Evolutionary conservation across 345 rosid genomes (phyloP), one percentile per base, ranked within the genome.

Genomic region (Nephelium lappaceum): DNA sequence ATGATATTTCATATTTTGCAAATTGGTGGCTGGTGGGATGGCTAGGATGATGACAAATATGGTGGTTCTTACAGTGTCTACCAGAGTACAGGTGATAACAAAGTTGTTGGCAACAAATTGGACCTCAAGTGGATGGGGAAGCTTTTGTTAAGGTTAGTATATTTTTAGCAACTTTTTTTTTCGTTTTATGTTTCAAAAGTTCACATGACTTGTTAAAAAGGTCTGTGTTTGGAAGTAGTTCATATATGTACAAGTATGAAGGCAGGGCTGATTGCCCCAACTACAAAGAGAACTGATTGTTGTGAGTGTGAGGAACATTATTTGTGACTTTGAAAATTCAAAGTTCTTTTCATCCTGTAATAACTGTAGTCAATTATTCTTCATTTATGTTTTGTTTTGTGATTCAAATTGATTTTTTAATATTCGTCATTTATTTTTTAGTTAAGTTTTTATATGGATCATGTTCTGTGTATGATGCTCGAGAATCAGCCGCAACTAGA

Each of bases 201-300:
- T 78, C 38, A 77, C 81, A 70, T 72, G 75, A 71, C 38, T 72
- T 45, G 51, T 42, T 51, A 23, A 18, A 57, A 79, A 61, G 75
- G 64, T 76, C 51, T 70, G 41, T 81, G 81, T 42, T 65, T 83
- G 67, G 63, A 72, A 79, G 39, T 78, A 78, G 81, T 69, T 77
- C 57, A 74, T 78, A 78, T 81, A 67, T 85, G 82, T 81, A 79
- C 75, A 81, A 64, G 73, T 69, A 66, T 51, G 62, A 67, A 75
- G 58, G 66, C 62, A 23, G 83, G 81, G 86, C 62, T 36, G 77
- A 72, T 73, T 75, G 81, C 81, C 86, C 85, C 75, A 23, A 24
- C 63, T 67, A 45, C 72, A 75, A 65, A 72, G 74, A 70, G 73
- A 69, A 64, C 75, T 18, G 61, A 38, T 75, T 63, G 72, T 72